Percentiles rank a stretch among this genome's conserved stretches.
Evolutionary conservation across 108 stramenopile genomes (phyloP).

Genomic region (Epithemia pelagica): DNA sequence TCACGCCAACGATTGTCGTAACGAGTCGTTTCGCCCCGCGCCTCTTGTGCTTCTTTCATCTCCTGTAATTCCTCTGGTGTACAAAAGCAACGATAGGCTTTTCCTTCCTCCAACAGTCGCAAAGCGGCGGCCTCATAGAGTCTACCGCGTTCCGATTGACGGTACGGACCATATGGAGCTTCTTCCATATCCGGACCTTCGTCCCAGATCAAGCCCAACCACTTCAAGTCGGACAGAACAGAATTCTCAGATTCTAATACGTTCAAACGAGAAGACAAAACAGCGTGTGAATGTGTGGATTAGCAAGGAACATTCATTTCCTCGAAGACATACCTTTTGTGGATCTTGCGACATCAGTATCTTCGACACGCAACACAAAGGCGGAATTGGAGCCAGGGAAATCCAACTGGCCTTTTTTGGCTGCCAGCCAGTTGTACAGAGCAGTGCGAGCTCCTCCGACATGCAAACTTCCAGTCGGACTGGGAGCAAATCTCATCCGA

Average conservation of each 20-base stretch:
- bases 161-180: slow-evolving; percentile 64
- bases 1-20: slow-evolving; percentile 98
- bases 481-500: slow-evolving; percentile 92
- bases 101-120: slow-evolving; percentile 54
- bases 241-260: slow-evolving; percentile 81
- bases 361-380: slow-evolving; percentile 91
- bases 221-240: slow-evolving; percentile 86
- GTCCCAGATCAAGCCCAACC: slow-evolving; percentile 92
- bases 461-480: slow-evolving; percentile 91
- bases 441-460: slow-evolving; percentile 97
- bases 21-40: slow-evolving; percentile 66
- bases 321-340: slow-evolving; percentile 52
- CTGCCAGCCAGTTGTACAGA: slow-evolving; percentile 93
- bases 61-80: slow-evolving; percentile 90
- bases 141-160: slow-evolving; percentile 77
- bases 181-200: slow-evolving; percentile 83
- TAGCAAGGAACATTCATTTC: background rate
- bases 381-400: slow-evolving; percentile 26
- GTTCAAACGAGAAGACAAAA: background rate
- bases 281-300: background rate
- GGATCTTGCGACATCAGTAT: slow-evolving; percentile 82
- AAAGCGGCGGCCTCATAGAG: slow-evolving; percentile 63
- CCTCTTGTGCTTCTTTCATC: slow-evolving; percentile 81
- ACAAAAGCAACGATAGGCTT: slow-evolving; percentile 95
- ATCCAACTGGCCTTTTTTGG: slow-evolving; percentile 81